A percentile compares a stretch with the other conserved stretches of the same genome.
Conservation (phyloP, 75 land plant species). For the Pinus tabuliformis region DNA sequence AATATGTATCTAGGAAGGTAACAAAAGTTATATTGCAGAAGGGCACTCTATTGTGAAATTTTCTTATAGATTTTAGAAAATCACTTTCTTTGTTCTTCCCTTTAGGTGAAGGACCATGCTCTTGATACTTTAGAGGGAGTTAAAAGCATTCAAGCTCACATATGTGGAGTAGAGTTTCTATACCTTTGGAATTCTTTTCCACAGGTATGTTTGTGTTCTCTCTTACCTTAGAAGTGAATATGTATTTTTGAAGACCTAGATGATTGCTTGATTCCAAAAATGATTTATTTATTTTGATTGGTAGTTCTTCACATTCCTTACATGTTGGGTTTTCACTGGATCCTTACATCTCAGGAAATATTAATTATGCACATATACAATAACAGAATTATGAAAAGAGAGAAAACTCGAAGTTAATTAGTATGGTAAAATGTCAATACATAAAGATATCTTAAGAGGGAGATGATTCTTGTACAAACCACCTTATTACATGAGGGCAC, state of each 20-base stretch:
- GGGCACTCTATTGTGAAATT: neutral
- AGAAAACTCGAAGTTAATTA: too few relatives aligned
- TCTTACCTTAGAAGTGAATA: neutral
- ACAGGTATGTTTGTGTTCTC: conserved; percentile 21
- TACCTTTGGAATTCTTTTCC: conserved; percentile 49
- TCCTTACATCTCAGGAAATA: too few relatives aligned
- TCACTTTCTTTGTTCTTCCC: neutral
- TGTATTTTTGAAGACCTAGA: neutral
- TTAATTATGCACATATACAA: too few relatives aligned
- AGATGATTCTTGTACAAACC: too few relatives aligned
- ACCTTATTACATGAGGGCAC: too few relatives aligned
- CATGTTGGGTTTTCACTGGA: too few relatives aligned
- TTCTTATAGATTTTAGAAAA: neutral
- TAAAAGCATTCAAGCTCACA: conserved; percentile 21
- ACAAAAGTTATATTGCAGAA: conserved; percentile 4
- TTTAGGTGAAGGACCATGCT: conserved; percentile 35
- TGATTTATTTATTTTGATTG: too few relatives aligned
- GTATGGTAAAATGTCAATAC: too few relatives aligned
- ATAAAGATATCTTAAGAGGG: too few relatives aligned
- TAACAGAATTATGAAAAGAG: too few relatives aligned
- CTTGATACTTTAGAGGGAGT: conserved; percentile 35
- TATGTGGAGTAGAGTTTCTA: conserved; percentile 39
- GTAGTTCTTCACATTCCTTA: too few relatives aligned
- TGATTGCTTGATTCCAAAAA: too few relatives aligned
- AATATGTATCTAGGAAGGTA: conserved; percentile 47